A percentile compares a stretch with the other conserved stretches of the same genome.
These are phyloP conservation scores for Mycena maculata DNA, from an alignment of 768 basidiomycete genomes.

Conservation along the genomic window DNA sequence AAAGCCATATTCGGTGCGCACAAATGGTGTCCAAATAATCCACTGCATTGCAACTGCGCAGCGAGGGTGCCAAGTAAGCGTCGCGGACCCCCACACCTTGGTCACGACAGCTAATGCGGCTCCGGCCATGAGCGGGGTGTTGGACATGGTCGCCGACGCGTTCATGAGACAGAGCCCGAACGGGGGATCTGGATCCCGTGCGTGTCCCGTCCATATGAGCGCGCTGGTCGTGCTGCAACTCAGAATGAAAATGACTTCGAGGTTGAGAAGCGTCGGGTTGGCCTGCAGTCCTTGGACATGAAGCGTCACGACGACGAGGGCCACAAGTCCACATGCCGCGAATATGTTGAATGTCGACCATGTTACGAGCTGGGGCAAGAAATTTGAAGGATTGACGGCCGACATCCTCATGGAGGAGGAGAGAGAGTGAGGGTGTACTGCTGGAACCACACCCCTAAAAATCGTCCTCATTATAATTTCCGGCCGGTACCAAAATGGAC, in stretches of 20 bases:
- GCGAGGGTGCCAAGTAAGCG: constrained; percentile 14
- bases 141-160: constrained; percentile 18
- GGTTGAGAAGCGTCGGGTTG: constrained; percentile 19
- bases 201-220: constrained; percentile 30
- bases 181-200: constrained; percentile 17
- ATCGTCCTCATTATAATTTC: no score
- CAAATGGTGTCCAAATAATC: constrained; percentile 24
- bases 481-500: no score
- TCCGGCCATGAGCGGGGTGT: constrained; percentile 16
- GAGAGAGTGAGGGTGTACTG: no score
- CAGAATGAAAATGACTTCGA: constrained; percentile 26
- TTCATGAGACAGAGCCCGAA: constrained; percentile 24
- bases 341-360: constrained; percentile 28
- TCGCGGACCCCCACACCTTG: constrained; percentile 20
- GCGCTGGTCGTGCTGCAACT: constrained; percentile 1
- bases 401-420: constrained; percentile 3
- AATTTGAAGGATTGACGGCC: constrained; percentile 17
- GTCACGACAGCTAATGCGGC: constrained; percentile 18
- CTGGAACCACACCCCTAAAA: no score
- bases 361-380: constrained; percentile 16
- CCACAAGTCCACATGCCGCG: background rate
- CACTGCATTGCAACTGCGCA: background rate
- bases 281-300: background rate
- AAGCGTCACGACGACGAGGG: constrained; percentile 16
- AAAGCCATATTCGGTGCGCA: background rate